Evolutionary conservation across 192 early-diverging fungal species (phyloP), one percentile per base, ranked within the genome.

Genomic region (Backusella tarrabulga): DNA sequence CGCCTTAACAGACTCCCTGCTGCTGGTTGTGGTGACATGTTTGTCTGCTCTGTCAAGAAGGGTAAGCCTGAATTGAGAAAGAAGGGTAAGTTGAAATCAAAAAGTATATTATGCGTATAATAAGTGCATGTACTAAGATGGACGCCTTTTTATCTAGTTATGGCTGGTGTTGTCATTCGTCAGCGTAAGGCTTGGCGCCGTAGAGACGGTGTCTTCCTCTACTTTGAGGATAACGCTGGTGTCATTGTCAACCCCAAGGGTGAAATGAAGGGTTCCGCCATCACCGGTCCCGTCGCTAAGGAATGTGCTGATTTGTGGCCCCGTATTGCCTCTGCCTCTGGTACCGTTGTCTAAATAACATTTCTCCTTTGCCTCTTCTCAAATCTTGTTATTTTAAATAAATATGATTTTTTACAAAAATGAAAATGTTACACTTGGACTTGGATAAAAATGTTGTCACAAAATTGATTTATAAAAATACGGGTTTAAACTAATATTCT

Each of bases 281-380:
- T 99, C 86, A 99, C 97, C 77, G 98, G 98, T 71, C 98, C 98
- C 80, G 97, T 99, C 82, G 98, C 93, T 82, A 99, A 99, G 93
- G 98, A 99, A 91, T 99, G 98, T 88, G 97, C 97, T 78, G 98
- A 99, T 87, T 89, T 99, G 85, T 99, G 98, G 98, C 97, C 98
- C 81, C 97, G 98, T 95, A 98, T 99, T 87, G 97, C 97, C 75
- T 97, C 95, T 77, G 88, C 86, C 82, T 89, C 92, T 73, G 93
- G 92, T 84, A 95, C 93, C 79, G 93, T 95, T 46, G 84, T 79
- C 34, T 79, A 79, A 79, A 70, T 38, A 71, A 44, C 42, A 44
- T 44, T 15, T 17, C 5, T 44, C 42, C 42, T 44, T 8, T 6
- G 2, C 4, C 46, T 6, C 6, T 44, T 44, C 15, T 44, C 42